A percentile compares a stretch with the other conserved stretches of the same genome.
These are phyloP conservation scores for Parasarocladium wereldwijsianum DNA, from an alignment of 2,329 filamentous ascomycete species.

Conservation along the genomic window DNA sequence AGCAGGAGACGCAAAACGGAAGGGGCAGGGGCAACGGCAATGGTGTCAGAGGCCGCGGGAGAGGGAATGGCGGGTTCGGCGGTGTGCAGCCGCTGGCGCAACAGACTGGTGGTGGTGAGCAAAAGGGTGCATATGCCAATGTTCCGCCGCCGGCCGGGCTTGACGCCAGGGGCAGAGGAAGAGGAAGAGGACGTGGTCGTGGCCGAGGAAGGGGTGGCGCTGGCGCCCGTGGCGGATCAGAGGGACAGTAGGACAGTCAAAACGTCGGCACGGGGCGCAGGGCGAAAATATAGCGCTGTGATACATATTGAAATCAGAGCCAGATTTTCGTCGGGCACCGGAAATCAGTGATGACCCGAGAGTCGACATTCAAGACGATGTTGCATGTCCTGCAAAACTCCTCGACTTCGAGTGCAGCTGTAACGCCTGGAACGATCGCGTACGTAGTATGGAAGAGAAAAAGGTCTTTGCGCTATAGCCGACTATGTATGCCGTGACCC, in stretches of 20 bases:
- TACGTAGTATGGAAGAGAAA: too few species aligned
- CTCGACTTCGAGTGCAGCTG: too few species aligned
- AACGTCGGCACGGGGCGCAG: too few species aligned
- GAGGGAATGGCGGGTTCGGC: conserved; percentile 12
- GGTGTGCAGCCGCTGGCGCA: conserved; percentile 12
- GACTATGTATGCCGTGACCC: neutral
- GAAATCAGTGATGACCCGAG: too few species aligned
- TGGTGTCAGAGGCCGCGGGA: conserved; percentile 16
- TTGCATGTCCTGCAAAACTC: too few species aligned
- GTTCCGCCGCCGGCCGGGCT: conserved; percentile 47
- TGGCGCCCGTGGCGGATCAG: conserved; percentile 8
- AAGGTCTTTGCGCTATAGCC: neutral
- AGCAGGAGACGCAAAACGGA: too few species aligned
- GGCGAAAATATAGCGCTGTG: too few species aligned
- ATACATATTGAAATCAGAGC: too few species aligned
- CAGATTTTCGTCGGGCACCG: too few species aligned
- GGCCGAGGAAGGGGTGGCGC: conserved; percentile 25
- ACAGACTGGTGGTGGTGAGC: conserved; percentile 8
- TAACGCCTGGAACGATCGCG: too few species aligned
- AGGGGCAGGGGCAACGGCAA: conserved; percentile 10
- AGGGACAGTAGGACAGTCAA: too few species aligned
- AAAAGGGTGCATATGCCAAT: conserved; percentile 28
- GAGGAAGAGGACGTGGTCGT: conserved; percentile 24
- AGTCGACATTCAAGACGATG: too few species aligned
- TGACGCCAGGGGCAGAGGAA: conserved; percentile 26